Evolutionary conservation across 140 eudicot genomes (phyloP).

Genomic region (Oenanthe javanica): DNA sequence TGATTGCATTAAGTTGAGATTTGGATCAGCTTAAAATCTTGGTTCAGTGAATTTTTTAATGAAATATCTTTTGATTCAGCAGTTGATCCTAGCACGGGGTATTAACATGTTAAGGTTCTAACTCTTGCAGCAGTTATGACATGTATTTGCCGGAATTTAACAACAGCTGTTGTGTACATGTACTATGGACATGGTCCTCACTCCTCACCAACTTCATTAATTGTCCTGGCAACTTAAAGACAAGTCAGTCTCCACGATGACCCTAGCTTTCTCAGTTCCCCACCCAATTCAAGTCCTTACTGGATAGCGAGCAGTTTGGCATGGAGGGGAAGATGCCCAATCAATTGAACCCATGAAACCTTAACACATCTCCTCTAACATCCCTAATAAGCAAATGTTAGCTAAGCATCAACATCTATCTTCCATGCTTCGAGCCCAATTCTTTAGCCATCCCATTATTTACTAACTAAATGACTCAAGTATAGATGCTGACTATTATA

Average conservation of each 20-base stretch:
- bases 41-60: background rate
- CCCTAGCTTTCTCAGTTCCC: background rate
- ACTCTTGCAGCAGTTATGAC: background rate
- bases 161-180: background rate
- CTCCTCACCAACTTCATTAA: background rate
- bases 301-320: background rate
- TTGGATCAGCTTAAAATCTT: background rate
- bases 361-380: background rate
- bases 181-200: background rate
- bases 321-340: background rate
- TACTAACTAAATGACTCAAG: background rate
- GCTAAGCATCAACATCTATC: background rate
- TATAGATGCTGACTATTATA: background rate
- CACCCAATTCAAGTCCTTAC: background rate
- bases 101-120: background rate
- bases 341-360: background rate
- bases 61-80: background rate
- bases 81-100: background rate
- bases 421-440: background rate
- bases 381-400: background rate
- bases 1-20: background rate
- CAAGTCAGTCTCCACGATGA: background rate
- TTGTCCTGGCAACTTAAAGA: background rate
- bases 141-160: background rate
- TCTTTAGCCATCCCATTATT: background rate